Evolutionary conservation across 345 rosid genomes (phyloP).

Genomic region (Crucihimalaya himalaica): DNA sequence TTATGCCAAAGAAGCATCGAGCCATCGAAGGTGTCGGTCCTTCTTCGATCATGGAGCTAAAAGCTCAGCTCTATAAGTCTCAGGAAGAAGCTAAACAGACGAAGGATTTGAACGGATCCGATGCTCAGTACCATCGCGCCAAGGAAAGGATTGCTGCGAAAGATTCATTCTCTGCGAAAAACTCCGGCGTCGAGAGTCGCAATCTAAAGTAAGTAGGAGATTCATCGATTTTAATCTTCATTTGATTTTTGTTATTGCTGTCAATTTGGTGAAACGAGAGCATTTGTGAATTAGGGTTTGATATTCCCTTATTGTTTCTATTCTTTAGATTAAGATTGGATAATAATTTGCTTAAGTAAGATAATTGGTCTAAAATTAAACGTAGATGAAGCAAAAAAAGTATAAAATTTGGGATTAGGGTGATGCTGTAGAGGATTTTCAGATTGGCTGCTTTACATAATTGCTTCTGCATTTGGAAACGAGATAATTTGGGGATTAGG

Average conservation of each 20-base stretch:
- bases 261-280: slow-evolving; percentile 1
- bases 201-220: slow-evolving; percentile 54
- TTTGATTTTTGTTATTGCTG: neutral
- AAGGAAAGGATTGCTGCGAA: slow-evolving; percentile 54
- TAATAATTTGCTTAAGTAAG: neutral
- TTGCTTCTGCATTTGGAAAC: neutral
- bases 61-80: slow-evolving; percentile 83
- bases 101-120: slow-evolving; percentile 60
- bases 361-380: neutral
- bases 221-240: neutral
- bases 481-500: neutral
- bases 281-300: slow-evolving; percentile 17
- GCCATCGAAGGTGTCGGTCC: slow-evolving; percentile 88
- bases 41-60: slow-evolving; percentile 84
- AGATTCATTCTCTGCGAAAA: slow-evolving; percentile 60
- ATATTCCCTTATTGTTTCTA: neutral
- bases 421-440: neutral
- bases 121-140: slow-evolving; percentile 75
- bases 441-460: neutral
- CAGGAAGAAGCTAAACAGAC: slow-evolving; percentile 77
- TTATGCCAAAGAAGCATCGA: slow-evolving; percentile 87
- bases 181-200: slow-evolving; percentile 86
- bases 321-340: neutral
- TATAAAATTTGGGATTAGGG: neutral
- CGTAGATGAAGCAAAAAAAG: neutral